phyloP scores from a whole-genome alignment of 768 basidiomycete species.

The Hygrocybe coccinea region DNA sequence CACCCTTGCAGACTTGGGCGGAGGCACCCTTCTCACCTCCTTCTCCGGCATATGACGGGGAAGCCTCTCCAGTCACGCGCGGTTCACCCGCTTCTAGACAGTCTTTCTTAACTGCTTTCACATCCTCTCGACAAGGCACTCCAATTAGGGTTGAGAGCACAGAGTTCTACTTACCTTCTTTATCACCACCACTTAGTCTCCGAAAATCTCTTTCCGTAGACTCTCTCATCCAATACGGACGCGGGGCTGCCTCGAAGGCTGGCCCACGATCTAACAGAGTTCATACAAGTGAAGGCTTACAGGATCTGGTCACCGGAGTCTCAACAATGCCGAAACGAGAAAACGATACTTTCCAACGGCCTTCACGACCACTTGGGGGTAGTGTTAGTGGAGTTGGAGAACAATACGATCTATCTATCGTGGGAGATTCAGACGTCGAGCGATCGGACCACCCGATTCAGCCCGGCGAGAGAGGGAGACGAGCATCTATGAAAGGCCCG shows the following conservation, averaged over 20 bases:
- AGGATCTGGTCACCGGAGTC: conserved; percentile 24
- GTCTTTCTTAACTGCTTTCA: conserved; percentile 41
- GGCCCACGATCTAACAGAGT: conserved; percentile 36
- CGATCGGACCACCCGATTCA: conserved; percentile 42
- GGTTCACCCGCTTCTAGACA: not conserved
- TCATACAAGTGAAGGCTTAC: conserved; percentile 32
- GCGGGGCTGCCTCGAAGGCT: conserved; percentile 27
- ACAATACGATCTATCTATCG: conserved; percentile 32
- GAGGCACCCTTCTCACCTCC: not conserved
- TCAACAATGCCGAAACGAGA: conserved; percentile 21
- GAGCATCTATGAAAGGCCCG: conserved; percentile 44
- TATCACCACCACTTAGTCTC: conserved; percentile 39
- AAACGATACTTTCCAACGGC: conserved; percentile 25
- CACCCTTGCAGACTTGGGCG: not conserved
- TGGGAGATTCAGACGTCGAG: conserved; percentile 51
- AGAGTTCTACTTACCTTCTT: conserved; percentile 23
- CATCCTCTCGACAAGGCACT: conserved; percentile 27
- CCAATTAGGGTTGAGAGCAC: not conserved
- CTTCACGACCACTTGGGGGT: conserved; percentile 49
- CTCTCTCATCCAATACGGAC: conserved; percentile 55
- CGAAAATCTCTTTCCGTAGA: conserved; percentile 77
- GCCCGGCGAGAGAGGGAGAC: conserved; percentile 41
- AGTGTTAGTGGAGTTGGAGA: conserved; percentile 50
- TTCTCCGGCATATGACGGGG: not conserved
- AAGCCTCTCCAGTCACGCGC: not conserved